phyloP scores from a whole-genome alignment of 495 filamentous ascomycete species.

The Alectoria sarmentosa region DNA sequence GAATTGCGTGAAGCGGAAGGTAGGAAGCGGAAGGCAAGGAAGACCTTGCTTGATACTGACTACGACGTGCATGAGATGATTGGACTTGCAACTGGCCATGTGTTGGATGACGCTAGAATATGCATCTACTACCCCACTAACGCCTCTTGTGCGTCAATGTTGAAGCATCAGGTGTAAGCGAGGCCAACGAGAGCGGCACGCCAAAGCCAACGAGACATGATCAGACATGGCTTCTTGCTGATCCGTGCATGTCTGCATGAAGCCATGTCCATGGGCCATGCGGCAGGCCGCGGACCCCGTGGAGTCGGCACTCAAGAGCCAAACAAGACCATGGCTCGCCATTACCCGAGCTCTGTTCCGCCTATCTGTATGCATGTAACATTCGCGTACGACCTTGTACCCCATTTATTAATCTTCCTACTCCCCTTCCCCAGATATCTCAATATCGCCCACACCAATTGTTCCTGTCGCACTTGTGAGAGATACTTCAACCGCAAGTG shows the following conservation, averaged over 20 bases:
- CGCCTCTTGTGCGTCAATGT: not conserved
- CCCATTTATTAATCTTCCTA: not conserved
- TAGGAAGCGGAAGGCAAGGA: not conserved
- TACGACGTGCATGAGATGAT: not conserved
- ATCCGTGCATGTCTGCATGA: not conserved
- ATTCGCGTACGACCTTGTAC: not conserved
- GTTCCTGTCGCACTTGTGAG: not conserved
- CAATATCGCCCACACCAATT: not conserved
- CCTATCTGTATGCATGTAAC: slow-evolving; percentile 4
- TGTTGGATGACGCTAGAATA: slow-evolving; percentile 1
- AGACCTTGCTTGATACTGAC: not conserved
- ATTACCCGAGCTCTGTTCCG: slow-evolving; percentile 2
- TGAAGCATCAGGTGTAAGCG: not conserved
- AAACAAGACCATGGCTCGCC: not conserved
- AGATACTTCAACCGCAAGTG: not conserved
- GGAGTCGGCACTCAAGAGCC: not conserved
- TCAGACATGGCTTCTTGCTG: not conserved
- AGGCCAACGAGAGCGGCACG: slow-evolving; percentile 2
- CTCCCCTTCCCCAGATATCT: not conserved
- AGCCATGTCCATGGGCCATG: not conserved
- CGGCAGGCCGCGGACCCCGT: not conserved
- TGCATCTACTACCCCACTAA: not conserved
- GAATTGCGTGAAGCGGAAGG: not conserved
- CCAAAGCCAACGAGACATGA: not conserved
- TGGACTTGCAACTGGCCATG: not conserved